These are phyloP conservation scores for Ciborinia camelliae DNA, from an alignment of 2,329 filamentous ascomycete genomes.

Conservation along the genomic window DNA sequence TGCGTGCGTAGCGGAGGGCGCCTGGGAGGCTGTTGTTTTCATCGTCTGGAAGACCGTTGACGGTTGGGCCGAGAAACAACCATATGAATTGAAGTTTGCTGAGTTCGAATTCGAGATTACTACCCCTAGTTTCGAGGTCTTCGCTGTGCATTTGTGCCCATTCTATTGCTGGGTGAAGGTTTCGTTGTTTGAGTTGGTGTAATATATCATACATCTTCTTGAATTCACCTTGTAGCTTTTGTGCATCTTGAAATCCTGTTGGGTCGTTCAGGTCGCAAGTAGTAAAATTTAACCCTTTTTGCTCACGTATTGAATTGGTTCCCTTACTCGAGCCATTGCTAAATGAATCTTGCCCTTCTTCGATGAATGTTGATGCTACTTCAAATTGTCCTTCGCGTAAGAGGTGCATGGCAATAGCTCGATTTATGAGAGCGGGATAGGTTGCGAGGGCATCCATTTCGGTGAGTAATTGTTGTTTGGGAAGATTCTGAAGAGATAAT, in stretches of 20 bases:
- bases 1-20: conserved; percentile 73
- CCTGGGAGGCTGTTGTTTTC: conserved; percentile 54
- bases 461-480: conserved; percentile 62
- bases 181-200: conserved; percentile 67
- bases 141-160: conserved; percentile 75
- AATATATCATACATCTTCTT: conserved; percentile 88
- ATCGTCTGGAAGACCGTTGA: conserved; percentile 55
- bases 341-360: conserved; percentile 58
- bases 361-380: conserved; percentile 80
- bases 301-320: conserved; percentile 34
- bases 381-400: conserved; percentile 90
- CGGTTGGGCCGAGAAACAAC: conserved; percentile 65
- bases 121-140: conserved; percentile 75
- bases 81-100: conserved; percentile 86
- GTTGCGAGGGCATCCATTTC: conserved; percentile 77
- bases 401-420: conserved; percentile 94
- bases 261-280: too few species aligned
- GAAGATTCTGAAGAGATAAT: conserved; percentile 32
- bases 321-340: conserved; percentile 38
- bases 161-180: conserved; percentile 77
- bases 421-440: conserved; percentile 76
- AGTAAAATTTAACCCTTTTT: conserved; percentile 44
- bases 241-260: too few species aligned
- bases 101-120: conserved; percentile 93
- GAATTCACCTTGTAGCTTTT: conserved; percentile 75